Evolutionary conservation across 495 filamentous ascomycete species (phyloP), one percentile per base, ranked within the genome.

Genomic region (Rhizodiscina lignyota): DNA sequence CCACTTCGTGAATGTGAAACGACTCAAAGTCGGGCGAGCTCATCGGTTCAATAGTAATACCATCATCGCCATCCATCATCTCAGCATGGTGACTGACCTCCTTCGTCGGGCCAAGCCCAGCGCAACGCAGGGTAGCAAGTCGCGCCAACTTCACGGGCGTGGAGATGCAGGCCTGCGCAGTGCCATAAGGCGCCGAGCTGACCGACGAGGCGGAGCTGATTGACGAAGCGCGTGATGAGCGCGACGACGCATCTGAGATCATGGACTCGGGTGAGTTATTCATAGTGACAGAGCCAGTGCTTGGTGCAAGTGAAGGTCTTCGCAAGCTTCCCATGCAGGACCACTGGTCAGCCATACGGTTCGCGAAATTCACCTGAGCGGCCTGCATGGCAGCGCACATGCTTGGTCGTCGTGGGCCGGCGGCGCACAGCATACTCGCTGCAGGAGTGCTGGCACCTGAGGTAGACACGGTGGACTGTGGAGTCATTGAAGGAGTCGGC

Each of bases 261-360:
- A 89, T 86, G 38, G 83, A 91, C 45, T 92, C 84, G 29, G 84
- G 84, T 23, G 83, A 91, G 34, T 83, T 91, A 27, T 72, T 27
- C 24, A 6, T 27, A 6, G 24, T 8, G 8, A 27, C 24, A 66
- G 20, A 73, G 75, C 2, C 83, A 89, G 41, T 72, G 65, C 4
- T 80, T 77, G 48, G 73, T 79, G 50, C n/a, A n/a, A n/a, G 82
- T 79, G 41, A 82, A 60, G 26, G 83, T 81, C 73, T 42, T 67
- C 63, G 45, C 68, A 45, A 32, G 60, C 42, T 42, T 66, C 53
- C 52, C 62, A 65, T 53, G 74, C 72, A 66, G 17, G 17, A 6
- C 6, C 30, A 6, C 10, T 10, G 30, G 30, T 6, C 6, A 32
- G 8, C 6, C 10, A 6, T 32, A 6, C 23, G 17, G 8, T 21